Conservation (phyloP, 352 stramenopile species). For the Phytopythium ostracodes region DNA sequence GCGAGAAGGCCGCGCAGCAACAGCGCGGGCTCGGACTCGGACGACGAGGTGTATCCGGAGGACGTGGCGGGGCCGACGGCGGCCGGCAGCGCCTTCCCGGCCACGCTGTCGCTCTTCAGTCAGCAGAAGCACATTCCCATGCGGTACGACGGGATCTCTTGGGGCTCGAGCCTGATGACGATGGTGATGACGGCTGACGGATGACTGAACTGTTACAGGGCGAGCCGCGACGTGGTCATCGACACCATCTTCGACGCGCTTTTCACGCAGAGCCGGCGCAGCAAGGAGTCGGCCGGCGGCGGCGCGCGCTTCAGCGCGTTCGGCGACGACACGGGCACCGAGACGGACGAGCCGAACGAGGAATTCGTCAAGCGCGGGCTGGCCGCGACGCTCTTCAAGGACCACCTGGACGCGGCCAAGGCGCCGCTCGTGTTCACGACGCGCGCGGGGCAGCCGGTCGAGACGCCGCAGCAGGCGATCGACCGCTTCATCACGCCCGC, state of each 20-base stretch:
- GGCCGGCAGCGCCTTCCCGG: conserved; percentile 54
- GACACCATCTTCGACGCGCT: conserved; percentile 78
- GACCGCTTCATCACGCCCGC: conserved; percentile 71
- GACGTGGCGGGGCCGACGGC: conserved; percentile 15
- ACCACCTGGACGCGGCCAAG: conserved; percentile 28
- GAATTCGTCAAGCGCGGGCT: conserved; percentile 82
- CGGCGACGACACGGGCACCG: conserved; percentile 69
- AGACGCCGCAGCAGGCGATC: conserved; percentile 40
- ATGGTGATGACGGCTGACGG: neutral
- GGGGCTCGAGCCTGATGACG: too few relatives aligned
- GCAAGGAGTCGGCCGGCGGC: conserved; percentile 12
- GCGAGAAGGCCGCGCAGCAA: conserved; percentile 34
- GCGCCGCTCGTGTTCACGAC: conserved; percentile 11
- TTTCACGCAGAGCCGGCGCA: conserved; percentile 34
- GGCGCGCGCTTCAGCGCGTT: conserved; percentile 51
- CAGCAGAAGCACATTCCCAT: conserved; percentile 80
- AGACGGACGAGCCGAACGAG: conserved; percentile 79
- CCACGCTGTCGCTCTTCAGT: conserved; percentile 69
- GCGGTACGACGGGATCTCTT: conserved; percentile 14
- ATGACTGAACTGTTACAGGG: conserved; percentile 21
- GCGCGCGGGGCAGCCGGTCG: conserved; percentile 17
- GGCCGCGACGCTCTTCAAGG: conserved; percentile 71
- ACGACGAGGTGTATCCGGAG: conserved; percentile 72
- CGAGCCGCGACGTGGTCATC: conserved; percentile 77
- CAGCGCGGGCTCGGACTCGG: conserved; percentile 34